phyloP scores from a whole-genome alignment of 495 filamentous ascomycete genomes.

The Aspergillus incahuasiensis region DNA sequence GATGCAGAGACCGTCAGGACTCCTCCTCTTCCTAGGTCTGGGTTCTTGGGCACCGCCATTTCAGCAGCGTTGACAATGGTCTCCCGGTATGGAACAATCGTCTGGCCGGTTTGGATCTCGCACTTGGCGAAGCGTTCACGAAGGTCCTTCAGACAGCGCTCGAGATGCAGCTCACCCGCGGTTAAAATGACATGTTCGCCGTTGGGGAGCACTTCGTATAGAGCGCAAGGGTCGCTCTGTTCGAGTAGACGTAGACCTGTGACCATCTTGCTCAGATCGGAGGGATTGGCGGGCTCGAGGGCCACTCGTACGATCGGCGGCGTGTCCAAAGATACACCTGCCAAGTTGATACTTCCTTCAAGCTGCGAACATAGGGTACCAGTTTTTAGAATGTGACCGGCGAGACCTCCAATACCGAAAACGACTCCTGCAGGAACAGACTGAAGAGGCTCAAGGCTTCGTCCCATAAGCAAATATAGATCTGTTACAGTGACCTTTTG shows the following conservation, averaged over 20 bases:
- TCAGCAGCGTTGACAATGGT: constrained; percentile 81
- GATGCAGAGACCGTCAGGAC: constrained; percentile 71
- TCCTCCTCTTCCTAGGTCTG: constrained; percentile 81
- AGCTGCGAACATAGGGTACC: constrained; percentile 89
- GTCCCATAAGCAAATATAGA: constrained; percentile 94
- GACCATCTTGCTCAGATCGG: constrained; percentile 91
- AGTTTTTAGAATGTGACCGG: constrained; percentile 87
- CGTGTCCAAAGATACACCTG: constrained; percentile 71
- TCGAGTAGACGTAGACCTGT: constrained; percentile 80
- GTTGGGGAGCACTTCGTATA: constrained; percentile 87
- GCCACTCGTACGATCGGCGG: constrained; percentile 94
- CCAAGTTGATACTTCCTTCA: constrained; percentile 86
- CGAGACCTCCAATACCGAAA: constrained; percentile 91
- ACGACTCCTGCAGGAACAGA: constrained; percentile 91
- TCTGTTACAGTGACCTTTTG: constrained; percentile 80
- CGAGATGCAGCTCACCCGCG: constrained; percentile 90
- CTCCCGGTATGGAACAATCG: constrained; percentile 95
- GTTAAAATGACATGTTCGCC: constrained; percentile 95
- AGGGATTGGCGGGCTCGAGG: constrained; percentile 82
- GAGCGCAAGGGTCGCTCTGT: constrained; percentile 91
- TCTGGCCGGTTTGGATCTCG: constrained; percentile 88
- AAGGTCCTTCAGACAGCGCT: constrained; percentile 91
- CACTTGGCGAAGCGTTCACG: constrained; percentile 89
- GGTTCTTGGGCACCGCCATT: constrained; percentile 84
- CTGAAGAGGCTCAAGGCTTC: constrained; percentile 74